These are phyloP conservation scores for Zoysia japonica DNA, from an alignment of 176 grass and related monocot species.

Conservation along the genomic window DNA sequence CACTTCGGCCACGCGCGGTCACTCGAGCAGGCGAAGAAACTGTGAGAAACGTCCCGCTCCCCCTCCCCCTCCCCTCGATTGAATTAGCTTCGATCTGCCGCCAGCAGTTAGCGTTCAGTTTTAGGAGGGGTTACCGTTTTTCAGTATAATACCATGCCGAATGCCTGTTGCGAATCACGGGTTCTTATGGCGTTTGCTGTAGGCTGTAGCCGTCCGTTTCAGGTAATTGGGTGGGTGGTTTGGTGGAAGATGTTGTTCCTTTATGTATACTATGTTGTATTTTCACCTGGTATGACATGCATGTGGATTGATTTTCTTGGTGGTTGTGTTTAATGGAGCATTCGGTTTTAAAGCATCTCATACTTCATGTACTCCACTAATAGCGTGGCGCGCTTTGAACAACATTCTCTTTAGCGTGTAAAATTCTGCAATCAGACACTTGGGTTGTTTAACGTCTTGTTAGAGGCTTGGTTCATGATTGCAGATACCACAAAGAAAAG, in stretches of 20 bases:
- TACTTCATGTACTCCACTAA: background rate
- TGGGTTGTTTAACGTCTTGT: background rate
- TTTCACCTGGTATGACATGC: conserved; percentile 19
- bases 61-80: background rate
- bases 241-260: background rate
- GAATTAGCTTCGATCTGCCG: conserved; percentile 32
- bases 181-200: background rate
- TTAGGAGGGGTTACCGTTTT: background rate
- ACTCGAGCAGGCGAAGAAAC: conserved; percentile 92
- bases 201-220: background rate
- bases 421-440: background rate
- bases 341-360: background rate
- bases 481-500: background rate
- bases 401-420: background rate
- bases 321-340: background rate
- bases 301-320: background rate
- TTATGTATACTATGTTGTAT: conserved; percentile 11
- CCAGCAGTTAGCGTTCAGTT: conserved; percentile 12
- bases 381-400: background rate
- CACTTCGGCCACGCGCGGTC: conserved; percentile 89
- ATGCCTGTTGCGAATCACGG: background rate
- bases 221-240: background rate
- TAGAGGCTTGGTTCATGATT: background rate
- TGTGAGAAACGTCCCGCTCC: conserved; percentile 33
- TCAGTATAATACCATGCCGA: background rate